Evolutionary conservation across 1,284 basidiomycete genomes (phyloP).

Genomic region (Volvariella volvacea): DNA sequence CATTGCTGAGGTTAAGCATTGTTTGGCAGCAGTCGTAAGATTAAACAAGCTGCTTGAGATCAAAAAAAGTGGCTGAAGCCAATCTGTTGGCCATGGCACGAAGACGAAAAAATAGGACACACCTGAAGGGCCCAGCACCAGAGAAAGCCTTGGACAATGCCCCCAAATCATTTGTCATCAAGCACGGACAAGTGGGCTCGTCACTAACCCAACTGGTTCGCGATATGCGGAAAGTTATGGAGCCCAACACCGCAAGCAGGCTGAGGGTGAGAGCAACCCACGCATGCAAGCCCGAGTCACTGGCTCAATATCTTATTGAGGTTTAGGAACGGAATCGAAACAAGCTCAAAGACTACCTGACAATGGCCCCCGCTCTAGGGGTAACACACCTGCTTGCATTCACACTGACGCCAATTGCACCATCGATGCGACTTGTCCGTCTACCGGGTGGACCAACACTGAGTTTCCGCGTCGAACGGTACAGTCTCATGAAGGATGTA

Average conservation of each 20-base stretch:
- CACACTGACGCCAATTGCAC: conserved; percentile 79
- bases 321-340: conserved; percentile 85
- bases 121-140: conserved; percentile 59
- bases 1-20: conserved; percentile 11
- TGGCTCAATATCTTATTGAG: background rate
- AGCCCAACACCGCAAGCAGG: conserved; percentile 93
- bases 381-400: conserved; percentile 95
- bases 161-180: conserved; percentile 87
- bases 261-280: conserved; percentile 64
- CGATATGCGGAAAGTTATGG: conserved; percentile 94
- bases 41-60: no score
- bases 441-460: conserved; percentile 92
- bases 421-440: conserved; percentile 84
- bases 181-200: conserved; percentile 87
- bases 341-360: conserved; percentile 91
- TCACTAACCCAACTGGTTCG: conserved; percentile 86
- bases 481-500: conserved; percentile 85
- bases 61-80: background rate
- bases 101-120: conserved; percentile 81
- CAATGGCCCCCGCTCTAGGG: conserved; percentile 86
- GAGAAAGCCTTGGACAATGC: conserved; percentile 30
- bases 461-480: conserved; percentile 89
- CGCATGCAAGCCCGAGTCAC: background rate
- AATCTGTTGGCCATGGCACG: conserved; percentile 52
- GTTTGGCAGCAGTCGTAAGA: no score